phyloP scores from a whole-genome alignment of 768 basidiomycete genomes.

The Rubroboletus satanas region DNA sequence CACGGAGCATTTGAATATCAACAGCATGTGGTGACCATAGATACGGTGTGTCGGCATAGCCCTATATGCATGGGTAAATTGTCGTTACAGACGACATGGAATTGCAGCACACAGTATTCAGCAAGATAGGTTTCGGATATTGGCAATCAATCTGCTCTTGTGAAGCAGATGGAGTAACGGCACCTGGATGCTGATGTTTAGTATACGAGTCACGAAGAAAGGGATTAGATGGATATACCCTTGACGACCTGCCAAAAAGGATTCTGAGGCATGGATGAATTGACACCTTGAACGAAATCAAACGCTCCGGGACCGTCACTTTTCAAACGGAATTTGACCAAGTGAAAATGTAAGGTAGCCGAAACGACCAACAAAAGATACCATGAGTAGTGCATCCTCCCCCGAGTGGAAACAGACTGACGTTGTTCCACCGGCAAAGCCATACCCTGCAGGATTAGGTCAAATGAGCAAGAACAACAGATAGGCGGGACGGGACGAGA shows the following conservation, averaged over 20 bases:
- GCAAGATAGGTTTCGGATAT: constrained; percentile 70
- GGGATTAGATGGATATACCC: constrained; percentile 27
- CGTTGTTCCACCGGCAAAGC: constrained; percentile 81
- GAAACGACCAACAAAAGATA: background rate
- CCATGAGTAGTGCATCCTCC: background rate
- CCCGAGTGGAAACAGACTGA: constrained; percentile 32
- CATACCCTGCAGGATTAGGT: constrained; percentile 46
- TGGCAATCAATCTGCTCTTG: constrained; percentile 67
- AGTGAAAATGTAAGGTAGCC: background rate
- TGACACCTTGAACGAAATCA: constrained; percentile 73
- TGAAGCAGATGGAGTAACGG: constrained; percentile 61
- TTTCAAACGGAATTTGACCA: background rate
- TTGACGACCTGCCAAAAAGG: constrained; percentile 82
- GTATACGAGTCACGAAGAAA: background rate
- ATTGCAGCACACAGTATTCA: constrained; percentile 47
- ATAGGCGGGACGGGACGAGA: background rate
- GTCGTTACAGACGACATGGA: background rate
- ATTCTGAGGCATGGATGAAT: constrained; percentile 60
- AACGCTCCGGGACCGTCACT: constrained; percentile 73
- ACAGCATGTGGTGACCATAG: constrained; percentile 72
- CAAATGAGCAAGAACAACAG: constrained; percentile 1
- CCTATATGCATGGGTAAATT: constrained; percentile 38
- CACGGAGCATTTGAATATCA: constrained; percentile 72
- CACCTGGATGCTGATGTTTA: constrained; percentile 1
- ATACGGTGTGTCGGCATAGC: constrained; percentile 63